phyloP scores from a whole-genome alignment of 805 yeast species.

The Kodamaea sagamina region DNA sequence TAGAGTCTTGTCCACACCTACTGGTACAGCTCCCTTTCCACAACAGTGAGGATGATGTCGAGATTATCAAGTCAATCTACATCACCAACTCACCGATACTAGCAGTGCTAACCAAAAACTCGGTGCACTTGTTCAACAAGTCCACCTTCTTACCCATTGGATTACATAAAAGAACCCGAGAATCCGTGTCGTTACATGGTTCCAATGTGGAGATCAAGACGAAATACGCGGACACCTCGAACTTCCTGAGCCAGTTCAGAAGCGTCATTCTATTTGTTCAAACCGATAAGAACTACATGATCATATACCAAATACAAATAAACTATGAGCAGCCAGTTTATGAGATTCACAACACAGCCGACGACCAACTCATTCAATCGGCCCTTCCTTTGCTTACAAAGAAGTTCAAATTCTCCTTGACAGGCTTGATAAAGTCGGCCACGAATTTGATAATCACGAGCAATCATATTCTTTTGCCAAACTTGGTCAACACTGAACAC shows the following conservation, averaged over 20 bases:
- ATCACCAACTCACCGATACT: constrained; percentile 30
- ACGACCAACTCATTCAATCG: constrained; percentile 35
- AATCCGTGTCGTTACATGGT: constrained; percentile 51
- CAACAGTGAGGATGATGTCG: constrained; percentile 3
- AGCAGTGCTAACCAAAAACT: constrained; percentile 29
- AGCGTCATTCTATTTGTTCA: constrained; percentile 40
- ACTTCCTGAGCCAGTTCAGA: constrained; percentile 25
- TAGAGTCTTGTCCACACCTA: constrained; percentile 32
- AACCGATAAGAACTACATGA: constrained; percentile 40
- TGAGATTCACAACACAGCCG: constrained; percentile 30
- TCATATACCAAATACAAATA: constrained; percentile 43
- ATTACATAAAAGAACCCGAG: constrained; percentile 45
- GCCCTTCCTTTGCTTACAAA: constrained; percentile 35
- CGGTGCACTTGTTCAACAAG: constrained; percentile 34
- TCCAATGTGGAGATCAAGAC: constrained; percentile 42
- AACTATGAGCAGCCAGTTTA: constrained; percentile 34
- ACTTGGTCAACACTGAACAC: constrained; percentile 30
- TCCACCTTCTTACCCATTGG: constrained; percentile 45
- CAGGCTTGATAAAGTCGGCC: constrained; percentile 33
- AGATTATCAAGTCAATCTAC: constrained; percentile 22
- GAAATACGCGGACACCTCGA: constrained; percentile 39
- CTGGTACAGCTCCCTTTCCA: constrained; percentile 28
- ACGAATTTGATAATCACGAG: constrained; percentile 26
- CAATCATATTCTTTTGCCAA: constrained; percentile 6
- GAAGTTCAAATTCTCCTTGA: constrained; percentile 27